A percentile compares a stretch with the other conserved stretches of the same genome.
These are phyloP conservation scores for Rhizoctonia solani DNA, from an alignment of 1,284 basidiomycete genomes.

Conservation along the genomic window DNA sequence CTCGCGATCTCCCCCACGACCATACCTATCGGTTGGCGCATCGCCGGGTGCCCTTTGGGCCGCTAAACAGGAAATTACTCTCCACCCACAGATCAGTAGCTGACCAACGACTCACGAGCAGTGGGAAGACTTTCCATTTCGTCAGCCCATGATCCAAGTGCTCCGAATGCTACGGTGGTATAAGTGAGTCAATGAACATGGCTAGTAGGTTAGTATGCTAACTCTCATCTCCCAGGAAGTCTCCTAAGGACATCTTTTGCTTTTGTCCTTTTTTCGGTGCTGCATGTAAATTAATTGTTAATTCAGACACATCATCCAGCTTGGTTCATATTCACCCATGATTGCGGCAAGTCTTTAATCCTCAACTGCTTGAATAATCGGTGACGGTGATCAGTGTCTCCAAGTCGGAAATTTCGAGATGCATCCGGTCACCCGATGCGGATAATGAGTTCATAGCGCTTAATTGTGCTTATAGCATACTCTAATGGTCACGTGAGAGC, in stretches of 20 bases:
- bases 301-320: neutral
- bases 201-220: slow-evolving; percentile 43
- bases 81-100: slow-evolving; percentile 30
- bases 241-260: slow-evolving; percentile 82
- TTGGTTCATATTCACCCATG: slow-evolving; percentile 1
- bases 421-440: slow-evolving; percentile 26
- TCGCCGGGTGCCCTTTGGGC: slow-evolving; percentile 47
- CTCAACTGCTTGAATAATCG: slow-evolving; percentile 18
- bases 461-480: neutral
- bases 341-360: slow-evolving; percentile 11
- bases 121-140: slow-evolving; percentile 89
- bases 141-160: slow-evolving; percentile 93
- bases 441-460: slow-evolving; percentile 5
- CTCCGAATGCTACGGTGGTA: too few relatives aligned
- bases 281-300: slow-evolving; percentile 43
- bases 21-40: slow-evolving; percentile 30
- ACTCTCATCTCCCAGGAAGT: slow-evolving; percentile 85
- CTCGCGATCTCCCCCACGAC: slow-evolving; percentile 37
- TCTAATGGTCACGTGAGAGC: neutral
- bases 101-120: slow-evolving; percentile 68
- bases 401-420: slow-evolving; percentile 30
- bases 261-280: slow-evolving; percentile 81
- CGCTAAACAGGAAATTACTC: slow-evolving; percentile 46
- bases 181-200: neutral
- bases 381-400: slow-evolving; percentile 14